These are phyloP conservation scores for Fraxinus paxiana DNA, from an alignment of 305 asterid species.

Conservation along the genomic window DNA sequence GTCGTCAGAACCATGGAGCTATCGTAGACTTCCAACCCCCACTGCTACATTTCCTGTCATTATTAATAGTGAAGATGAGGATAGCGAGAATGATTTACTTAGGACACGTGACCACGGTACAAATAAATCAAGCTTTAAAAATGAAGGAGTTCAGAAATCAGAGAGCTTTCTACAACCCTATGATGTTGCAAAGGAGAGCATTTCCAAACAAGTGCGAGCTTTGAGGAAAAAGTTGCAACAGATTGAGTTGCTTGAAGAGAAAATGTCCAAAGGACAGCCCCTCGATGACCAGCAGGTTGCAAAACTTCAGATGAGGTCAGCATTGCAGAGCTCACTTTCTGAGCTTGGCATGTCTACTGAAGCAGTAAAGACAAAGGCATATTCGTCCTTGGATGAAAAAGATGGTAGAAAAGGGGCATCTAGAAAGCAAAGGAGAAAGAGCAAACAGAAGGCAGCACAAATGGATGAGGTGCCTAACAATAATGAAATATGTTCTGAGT, in stretches of 20 bases:
- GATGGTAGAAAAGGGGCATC: slow-evolving; percentile 45
- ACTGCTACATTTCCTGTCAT: slow-evolving; percentile 86
- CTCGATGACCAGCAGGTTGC: slow-evolving; percentile 88
- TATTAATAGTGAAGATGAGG: slow-evolving; percentile 78
- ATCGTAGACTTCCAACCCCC: slow-evolving; percentile 82
- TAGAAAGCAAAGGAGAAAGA: slow-evolving; percentile 67
- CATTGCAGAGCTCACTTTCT: slow-evolving; percentile 62
- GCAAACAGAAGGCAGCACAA: slow-evolving; percentile 47
- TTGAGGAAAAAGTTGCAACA: slow-evolving; percentile 92
- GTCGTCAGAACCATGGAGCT: slow-evolving; percentile 90
- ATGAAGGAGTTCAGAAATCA: slow-evolving; percentile 39
- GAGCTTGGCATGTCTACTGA: slow-evolving; percentile 78
- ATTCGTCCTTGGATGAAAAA: slow-evolving; percentile 52
- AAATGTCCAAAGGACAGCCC: slow-evolving; percentile 54
- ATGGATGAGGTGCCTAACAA: slow-evolving; percentile 42
- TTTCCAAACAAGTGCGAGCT: slow-evolving; percentile 68
- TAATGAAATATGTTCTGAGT: slow-evolving; percentile 34
- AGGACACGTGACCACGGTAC: slow-evolving; percentile 48
- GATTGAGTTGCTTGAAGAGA: slow-evolving; percentile 88
- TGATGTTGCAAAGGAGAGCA: slow-evolving; percentile 46
- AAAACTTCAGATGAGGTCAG: slow-evolving; percentile 62
- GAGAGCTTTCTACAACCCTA: slow-evolving; percentile 63
- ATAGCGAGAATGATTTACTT: slow-evolving; percentile 42
- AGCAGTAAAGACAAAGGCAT: slow-evolving; percentile 34
- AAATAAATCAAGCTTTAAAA: slow-evolving; percentile 32